Evolutionary conservation across 2,329 filamentous ascomycete species (phyloP).

Genomic region (Alternaria angustiovoidea): DNA sequence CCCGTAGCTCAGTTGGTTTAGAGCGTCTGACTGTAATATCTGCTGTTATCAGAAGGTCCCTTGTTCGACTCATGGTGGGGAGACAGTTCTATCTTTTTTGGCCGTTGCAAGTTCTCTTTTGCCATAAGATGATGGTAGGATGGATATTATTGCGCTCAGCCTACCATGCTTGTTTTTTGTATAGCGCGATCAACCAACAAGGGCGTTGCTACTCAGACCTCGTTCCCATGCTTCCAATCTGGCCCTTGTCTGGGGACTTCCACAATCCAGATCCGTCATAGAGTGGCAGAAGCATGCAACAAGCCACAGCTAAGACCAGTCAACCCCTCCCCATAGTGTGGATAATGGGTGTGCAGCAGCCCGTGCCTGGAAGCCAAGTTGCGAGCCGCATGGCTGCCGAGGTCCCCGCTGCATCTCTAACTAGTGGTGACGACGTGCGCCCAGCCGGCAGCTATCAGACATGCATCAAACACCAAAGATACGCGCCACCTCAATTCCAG

Average conservation of each 20-base stretch:
- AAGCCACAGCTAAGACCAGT: slow-evolving; percentile 2
- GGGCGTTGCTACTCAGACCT: not conserved
- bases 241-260: not conserved
- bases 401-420: slow-evolving; percentile 10
- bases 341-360: slow-evolving; percentile 7
- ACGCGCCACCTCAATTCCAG: slow-evolving; percentile 14
- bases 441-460: slow-evolving; percentile 13
- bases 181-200: no score
- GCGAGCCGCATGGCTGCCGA: slow-evolving; percentile 19
- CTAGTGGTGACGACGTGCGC: slow-evolving; percentile 17
- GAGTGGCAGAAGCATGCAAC: not conserved
- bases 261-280: not conserved
- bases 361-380: slow-evolving; percentile 15
- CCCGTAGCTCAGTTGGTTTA: slow-evolving; percentile 47
- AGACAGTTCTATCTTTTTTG: slow-evolving; percentile 29
- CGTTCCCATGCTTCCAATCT: not conserved
- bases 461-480: slow-evolving; percentile 16
- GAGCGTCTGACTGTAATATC: slow-evolving; percentile 50
- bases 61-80: slow-evolving; percentile 45
- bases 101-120: not conserved
- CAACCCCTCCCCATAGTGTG: not conserved
- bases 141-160: not conserved
- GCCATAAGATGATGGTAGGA: not conserved
- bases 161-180: not conserved
- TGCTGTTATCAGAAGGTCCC: slow-evolving; percentile 47